Percentiles rank a stretch among this genome's conserved stretches.
Evolutionary conservation across 805 yeast species (phyloP).

Genomic region (Barnettozyma botsteinii): DNA sequence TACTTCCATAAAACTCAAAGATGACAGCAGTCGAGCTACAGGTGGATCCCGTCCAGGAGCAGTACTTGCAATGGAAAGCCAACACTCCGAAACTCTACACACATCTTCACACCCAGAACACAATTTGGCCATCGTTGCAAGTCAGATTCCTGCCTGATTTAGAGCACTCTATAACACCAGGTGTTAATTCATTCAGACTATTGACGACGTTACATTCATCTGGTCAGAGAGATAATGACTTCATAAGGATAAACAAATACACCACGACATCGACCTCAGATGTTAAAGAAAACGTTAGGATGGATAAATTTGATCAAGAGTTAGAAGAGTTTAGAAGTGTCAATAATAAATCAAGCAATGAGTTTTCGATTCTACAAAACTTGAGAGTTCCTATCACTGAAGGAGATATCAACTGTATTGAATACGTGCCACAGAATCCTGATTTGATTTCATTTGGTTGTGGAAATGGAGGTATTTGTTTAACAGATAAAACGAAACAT

Average conservation of each 20-base stretch:
- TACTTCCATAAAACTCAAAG: no score
- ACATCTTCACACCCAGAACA: constrained; percentile 60
- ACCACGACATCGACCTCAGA: constrained; percentile 1
- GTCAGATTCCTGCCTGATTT: constrained; percentile 60
- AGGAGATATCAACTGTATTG: constrained; percentile 69
- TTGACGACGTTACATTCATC: constrained; percentile 62
- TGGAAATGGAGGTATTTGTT: constrained; percentile 54
- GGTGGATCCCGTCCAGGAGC: constrained; percentile 10
- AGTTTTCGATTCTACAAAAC: constrained; percentile 43
- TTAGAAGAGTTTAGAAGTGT: constrained; percentile 25
- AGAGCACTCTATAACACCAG: constrained; percentile 15
- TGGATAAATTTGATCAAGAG: constrained; percentile 33
- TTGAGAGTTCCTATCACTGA: constrained; percentile 42
- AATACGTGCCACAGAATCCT: constrained; percentile 81
- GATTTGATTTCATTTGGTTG: constrained; percentile 72
- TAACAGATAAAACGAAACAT: constrained; percentile 84
- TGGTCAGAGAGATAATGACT: constrained; percentile 52
- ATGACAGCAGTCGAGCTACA: background rate
- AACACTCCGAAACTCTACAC: constrained; percentile 74
- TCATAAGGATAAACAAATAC: constrained; percentile 33
- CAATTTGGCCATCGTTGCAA: constrained; percentile 66
- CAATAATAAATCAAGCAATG: constrained; percentile 20
- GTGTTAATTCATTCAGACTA: constrained; percentile 34
- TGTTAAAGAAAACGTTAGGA: constrained; percentile 13
- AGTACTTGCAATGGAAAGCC: constrained; percentile 60